Evolutionary conservation across 495 filamentous ascomycete species (phyloP), one percentile per base, ranked within the genome.

Genomic region (Aspergillus coremiiformis): DNA sequence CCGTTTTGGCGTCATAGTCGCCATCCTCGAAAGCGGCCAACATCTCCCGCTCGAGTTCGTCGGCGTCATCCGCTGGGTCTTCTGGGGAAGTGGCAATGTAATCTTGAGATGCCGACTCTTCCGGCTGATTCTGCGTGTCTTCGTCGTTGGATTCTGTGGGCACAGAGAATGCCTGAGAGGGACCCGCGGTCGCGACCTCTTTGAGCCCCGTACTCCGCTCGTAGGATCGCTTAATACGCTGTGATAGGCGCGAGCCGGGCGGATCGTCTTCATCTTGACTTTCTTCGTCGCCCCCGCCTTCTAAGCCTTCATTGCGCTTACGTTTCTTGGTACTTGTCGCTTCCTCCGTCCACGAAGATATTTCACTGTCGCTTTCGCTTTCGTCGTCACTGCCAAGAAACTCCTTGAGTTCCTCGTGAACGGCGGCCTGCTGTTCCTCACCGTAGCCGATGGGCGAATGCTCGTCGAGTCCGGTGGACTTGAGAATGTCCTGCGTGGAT

Each of bases 381-480:
- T 83, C 84, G 41, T 82, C 82, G 17, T 84, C 81, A 20, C 76
- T 80, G 11, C 78, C 85, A 53, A 93, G 70, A 57, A 93, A 94
- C 15, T 90, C 88, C 37, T 82, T 77, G 5, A 93, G 67, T 60
- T 94, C 90, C 44, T 85, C 84, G 54, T 89, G 83, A 11, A 85
- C 61, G 10, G 53, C 73, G 9, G 68, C 66, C 54, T 71, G 69
- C 47, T 82, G 75, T 8, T 79, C 65, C 6, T 68, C 70, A 22
- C 72, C 74, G 53, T 56, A 75, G 19, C 71, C 68, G 10, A 74
- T 72, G 14, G 52, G 67, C 19, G 62, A 74, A 20, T 55, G 49
- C 41, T 68, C 58, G 8, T 58, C 61, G 17, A 75, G 44, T 3
- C 63, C 63, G 4, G 67, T 55, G 2, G 63, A 66, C 23, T 67